Evolutionary conservation across 345 rosid species (phyloP).

Genomic region (Gossypium arboreum): DNA sequence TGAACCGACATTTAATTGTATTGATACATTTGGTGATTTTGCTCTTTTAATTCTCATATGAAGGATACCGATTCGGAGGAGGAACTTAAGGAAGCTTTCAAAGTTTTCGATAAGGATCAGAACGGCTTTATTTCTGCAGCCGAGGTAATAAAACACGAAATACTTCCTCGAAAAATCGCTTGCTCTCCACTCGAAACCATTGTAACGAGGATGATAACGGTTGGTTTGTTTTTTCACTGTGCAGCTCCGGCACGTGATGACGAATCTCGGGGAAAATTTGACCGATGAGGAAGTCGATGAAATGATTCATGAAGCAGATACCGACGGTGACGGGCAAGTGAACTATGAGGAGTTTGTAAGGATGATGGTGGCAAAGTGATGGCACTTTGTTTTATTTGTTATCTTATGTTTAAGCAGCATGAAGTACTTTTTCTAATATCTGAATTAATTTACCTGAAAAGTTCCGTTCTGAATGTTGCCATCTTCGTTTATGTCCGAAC

Average conservation of each 20-base stretch:
- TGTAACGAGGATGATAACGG: neutral
- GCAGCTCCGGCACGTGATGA: slow-evolving; percentile 1
- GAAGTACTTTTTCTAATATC: neutral
- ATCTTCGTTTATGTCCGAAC: no score
- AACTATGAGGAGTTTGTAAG: slow-evolving; percentile 13
- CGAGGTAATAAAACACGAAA: neutral
- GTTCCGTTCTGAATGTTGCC: neutral
- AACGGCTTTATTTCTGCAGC: slow-evolving; percentile 12
- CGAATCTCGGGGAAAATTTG: neutral
- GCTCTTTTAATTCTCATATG: neutral
- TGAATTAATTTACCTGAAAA: neutral
- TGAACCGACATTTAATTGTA: neutral
- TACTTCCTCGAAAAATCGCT: neutral
- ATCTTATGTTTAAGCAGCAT: neutral
- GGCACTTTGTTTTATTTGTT: no score
- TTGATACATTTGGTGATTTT: neutral
- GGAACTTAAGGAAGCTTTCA: slow-evolving; percentile 12
- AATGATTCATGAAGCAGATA: slow-evolving; percentile 12
- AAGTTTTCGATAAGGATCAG: slow-evolving; percentile 12
- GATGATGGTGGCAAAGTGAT: slow-evolving; percentile 12
- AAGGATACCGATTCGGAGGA: slow-evolving; percentile 1
- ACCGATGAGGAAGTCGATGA: slow-evolving; percentile 11
- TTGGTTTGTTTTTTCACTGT: neutral
- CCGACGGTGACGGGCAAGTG: slow-evolving; percentile 1
- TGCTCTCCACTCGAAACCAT: neutral